These are phyloP conservation scores for Kwoniella dendrophila DNA, from an alignment of 768 basidiomycete genomes.

Conservation along the genomic window DNA sequence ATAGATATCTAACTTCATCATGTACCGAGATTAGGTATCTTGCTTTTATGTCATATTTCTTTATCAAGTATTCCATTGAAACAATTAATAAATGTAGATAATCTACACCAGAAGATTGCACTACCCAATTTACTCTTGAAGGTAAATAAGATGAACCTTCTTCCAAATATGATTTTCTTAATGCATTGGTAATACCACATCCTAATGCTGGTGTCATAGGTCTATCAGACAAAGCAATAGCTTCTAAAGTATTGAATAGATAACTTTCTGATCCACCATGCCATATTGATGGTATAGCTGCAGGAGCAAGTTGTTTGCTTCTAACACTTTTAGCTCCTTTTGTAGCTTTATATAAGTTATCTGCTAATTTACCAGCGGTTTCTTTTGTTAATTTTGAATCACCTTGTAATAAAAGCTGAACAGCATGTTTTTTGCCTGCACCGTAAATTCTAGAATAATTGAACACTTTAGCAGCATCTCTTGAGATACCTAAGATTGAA, in stretches of 20 bases:
- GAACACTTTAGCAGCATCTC: constrained; percentile 94
- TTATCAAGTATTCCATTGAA: constrained; percentile 84
- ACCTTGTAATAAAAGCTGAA: constrained; percentile 80
- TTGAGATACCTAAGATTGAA: constrained; percentile 83
- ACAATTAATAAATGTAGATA: constrained; percentile 96
- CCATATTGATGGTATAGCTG: constrained; percentile 65
- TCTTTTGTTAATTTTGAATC: constrained; percentile 77
- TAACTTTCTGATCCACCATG: constrained; percentile 94
- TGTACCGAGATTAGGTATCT: constrained; percentile 96
- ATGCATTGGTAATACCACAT: constrained; percentile 88
- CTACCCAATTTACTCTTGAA: constrained; percentile 98
- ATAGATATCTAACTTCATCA: constrained; percentile 93
- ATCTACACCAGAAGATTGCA: constrained; percentile 97
- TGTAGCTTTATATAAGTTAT: constrained; percentile 84
- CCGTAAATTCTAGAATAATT: constrained; percentile 99
- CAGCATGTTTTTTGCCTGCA: constrained; percentile 93
- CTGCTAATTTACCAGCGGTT: constrained; percentile 75
- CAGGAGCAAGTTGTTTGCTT: constrained; percentile 56
- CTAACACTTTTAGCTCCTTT: constrained; percentile 66
- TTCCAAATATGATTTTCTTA: constrained; percentile 84
- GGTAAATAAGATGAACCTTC: constrained; percentile 78
- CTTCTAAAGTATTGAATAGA: constrained; percentile 96
- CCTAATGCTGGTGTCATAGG: constrained; percentile 92
- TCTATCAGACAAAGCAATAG: constrained; percentile 81
- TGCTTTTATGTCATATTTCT: constrained; percentile 78